Conservation (phyloP, 2,329 filamentous ascomycete genomes). For the Aspergillus caelatus region DNA sequence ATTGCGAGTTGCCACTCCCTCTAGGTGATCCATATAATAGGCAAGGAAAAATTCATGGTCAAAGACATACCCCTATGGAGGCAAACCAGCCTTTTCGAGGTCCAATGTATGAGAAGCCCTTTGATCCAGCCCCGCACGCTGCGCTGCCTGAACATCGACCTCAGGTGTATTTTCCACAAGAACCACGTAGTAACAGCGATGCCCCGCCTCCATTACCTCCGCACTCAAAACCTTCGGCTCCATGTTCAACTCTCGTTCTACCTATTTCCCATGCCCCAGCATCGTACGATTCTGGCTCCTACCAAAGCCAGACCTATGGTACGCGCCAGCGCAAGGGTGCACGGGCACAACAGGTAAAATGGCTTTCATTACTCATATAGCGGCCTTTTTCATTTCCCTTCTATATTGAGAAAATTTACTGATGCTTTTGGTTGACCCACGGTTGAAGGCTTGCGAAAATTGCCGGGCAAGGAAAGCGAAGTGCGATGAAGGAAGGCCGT, state of each 20-base stretch:
- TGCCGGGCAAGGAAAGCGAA: conserved; percentile 87
- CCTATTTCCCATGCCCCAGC: conserved; percentile 31
- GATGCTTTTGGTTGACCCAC: background rate
- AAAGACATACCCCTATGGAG: too few relatives aligned
- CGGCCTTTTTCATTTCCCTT: background rate
- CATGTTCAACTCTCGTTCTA: conserved; percentile 29
- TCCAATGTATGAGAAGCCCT: too few relatives aligned
- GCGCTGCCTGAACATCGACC: conserved; percentile 37
- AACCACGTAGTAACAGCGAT: conserved; percentile 34
- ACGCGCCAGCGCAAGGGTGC: conserved; percentile 42
- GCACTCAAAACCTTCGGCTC: conserved; percentile 34
- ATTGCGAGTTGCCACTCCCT: too few relatives aligned
- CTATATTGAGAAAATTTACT: background rate
- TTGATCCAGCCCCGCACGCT: too few relatives aligned
- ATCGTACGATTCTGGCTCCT: conserved; percentile 36
- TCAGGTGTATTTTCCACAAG: conserved; percentile 35
- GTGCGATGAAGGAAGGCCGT: conserved; percentile 82
- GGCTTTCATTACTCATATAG: background rate
- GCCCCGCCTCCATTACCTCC: conserved; percentile 26
- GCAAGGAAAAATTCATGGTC: too few relatives aligned
- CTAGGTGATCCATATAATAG: too few relatives aligned
- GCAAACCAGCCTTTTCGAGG: too few relatives aligned
- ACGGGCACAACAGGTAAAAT: conserved; percentile 42
- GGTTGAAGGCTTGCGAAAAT: conserved; percentile 77
- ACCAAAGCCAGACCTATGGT: conserved; percentile 33